These are phyloP conservation scores for Teratosphaeria destructans DNA, from an alignment of 2,329 filamentous ascomycete genomes.

Conservation along the genomic window DNA sequence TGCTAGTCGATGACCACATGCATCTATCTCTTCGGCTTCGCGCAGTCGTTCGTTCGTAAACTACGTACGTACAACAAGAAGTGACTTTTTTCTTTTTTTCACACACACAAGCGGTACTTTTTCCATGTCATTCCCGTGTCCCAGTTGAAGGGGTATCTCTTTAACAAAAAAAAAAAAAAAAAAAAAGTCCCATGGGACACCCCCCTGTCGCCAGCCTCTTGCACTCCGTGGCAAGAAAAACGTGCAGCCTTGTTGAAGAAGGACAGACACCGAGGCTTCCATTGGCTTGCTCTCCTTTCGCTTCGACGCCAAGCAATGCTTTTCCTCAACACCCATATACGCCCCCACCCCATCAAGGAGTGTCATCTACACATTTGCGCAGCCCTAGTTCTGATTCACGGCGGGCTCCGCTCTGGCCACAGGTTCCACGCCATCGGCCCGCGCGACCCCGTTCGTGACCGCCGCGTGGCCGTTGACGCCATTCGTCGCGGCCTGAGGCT, in stretches of 20 bases:
- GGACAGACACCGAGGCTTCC: neutral
- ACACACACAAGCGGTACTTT: neutral
- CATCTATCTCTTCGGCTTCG: no score
- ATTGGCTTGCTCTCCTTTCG: neutral
- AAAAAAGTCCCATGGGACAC: neutral
- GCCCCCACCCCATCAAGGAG: neutral
- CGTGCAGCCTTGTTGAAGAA: neutral
- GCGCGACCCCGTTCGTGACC: constrained; percentile 1
- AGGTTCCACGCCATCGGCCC: neutral
- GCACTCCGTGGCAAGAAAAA: neutral
- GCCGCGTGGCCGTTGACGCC: constrained; percentile 8
- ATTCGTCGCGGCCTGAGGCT: constrained; percentile 8
- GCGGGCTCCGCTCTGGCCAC: neutral
- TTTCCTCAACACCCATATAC: neutral
- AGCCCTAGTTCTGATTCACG: neutral
- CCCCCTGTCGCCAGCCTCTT: neutral
- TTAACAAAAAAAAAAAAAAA: no score
- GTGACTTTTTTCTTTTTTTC: neutral
- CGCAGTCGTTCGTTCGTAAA: no score
- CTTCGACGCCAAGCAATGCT: neutral
- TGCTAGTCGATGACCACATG: no score
- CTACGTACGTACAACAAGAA: no score
- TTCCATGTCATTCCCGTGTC: neutral
- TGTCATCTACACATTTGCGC: neutral
- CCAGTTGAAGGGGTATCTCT: neutral